A percentile compares a stretch with the other conserved stretches of the same genome.
Evolutionary conservation across 2,329 filamentous ascomycete species (phyloP).

Genomic region (Chaetomium sp.): DNA sequence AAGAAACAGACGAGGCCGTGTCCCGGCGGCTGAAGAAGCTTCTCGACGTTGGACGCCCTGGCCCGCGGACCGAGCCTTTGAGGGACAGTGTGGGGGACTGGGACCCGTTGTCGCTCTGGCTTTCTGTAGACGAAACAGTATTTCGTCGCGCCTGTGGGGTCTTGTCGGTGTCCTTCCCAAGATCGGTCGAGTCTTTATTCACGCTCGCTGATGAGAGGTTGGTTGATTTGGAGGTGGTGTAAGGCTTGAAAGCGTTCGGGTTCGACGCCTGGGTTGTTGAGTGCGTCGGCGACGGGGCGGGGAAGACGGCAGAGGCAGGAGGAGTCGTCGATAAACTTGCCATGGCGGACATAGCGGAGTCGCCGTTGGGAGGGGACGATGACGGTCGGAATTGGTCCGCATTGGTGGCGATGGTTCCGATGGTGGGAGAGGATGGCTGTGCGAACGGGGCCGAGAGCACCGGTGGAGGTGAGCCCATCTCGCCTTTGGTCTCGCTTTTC

Average conservation of each 20-base stretch:
- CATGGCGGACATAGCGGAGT: slow-evolving; percentile 57
- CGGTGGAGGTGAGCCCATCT: slow-evolving; percentile 39
- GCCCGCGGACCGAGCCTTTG: slow-evolving; percentile 21
- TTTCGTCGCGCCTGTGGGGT: slow-evolving; percentile 30
- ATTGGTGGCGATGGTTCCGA: slow-evolving; percentile 60
- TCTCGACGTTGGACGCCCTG: slow-evolving; percentile 17
- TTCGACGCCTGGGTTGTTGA: slow-evolving; percentile 43
- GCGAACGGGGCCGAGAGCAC: slow-evolving; percentile 59
- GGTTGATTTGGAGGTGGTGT: slow-evolving; percentile 34
- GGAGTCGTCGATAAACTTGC: slow-evolving; percentile 60
- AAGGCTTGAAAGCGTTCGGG: slow-evolving; percentile 35
- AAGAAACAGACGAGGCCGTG: slow-evolving; percentile 11
- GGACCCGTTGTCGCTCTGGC: slow-evolving; percentile 24
- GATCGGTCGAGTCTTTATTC: slow-evolving; percentile 38
- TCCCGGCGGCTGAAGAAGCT: slow-evolving; percentile 23
- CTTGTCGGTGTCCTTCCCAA: slow-evolving; percentile 34
- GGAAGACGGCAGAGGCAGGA: slow-evolving; percentile 29
- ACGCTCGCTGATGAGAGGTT: slow-evolving; percentile 45
- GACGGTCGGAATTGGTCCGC: slow-evolving; percentile 57
- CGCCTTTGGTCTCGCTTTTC: slow-evolving; percentile 23
- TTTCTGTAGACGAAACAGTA: slow-evolving; percentile 31
- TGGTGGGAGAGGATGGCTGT: slow-evolving; percentile 54
- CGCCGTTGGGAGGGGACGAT: slow-evolving; percentile 49
- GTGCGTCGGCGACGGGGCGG: slow-evolving; percentile 32
- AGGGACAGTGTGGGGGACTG: slow-evolving; percentile 22